Conservation (phyloP, 495 filamentous ascomycete species). For the Pyrenula aspistea region DNA sequence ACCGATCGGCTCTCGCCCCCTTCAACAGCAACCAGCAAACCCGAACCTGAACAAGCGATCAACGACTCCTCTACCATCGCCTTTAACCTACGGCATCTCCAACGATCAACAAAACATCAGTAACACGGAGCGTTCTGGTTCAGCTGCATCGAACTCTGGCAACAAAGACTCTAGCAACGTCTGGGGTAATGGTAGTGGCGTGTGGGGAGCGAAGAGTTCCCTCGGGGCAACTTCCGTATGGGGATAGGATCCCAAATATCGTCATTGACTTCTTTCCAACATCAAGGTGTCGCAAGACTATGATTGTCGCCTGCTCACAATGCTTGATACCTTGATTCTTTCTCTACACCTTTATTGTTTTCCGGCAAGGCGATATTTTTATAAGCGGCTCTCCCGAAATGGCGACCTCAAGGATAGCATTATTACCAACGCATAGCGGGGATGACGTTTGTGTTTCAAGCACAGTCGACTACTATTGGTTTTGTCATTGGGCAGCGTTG, state of each 20-base stretch:
- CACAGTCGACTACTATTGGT: background rate
- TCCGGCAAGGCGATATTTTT: background rate
- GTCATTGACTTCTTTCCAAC: background rate
- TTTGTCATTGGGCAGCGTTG: too few relatives aligned
- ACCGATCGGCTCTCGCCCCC: slow-evolving; percentile 85
- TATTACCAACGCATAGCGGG: background rate
- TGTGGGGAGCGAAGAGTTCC: slow-evolving; percentile 63
- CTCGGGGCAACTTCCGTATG: slow-evolving; percentile 67
- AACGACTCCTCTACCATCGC: slow-evolving; percentile 81
- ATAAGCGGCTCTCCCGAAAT: slow-evolving; percentile 12
- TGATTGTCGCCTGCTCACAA: background rate
- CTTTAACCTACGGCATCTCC: slow-evolving; percentile 69
- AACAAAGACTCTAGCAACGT: slow-evolving; percentile 40
- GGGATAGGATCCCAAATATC: slow-evolving; percentile 31
- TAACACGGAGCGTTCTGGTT: slow-evolving; percentile 41
- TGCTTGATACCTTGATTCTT: background rate
- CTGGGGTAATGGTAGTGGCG: slow-evolving; percentile 60
- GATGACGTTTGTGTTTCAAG: background rate
- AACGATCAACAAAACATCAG: slow-evolving; percentile 32
- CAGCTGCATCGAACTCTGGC: slow-evolving; percentile 44
- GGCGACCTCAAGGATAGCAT: slow-evolving; percentile 9
- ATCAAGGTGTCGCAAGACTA: background rate
- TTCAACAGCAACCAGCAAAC: slow-evolving; percentile 40
- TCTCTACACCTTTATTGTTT: background rate
- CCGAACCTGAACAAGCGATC: slow-evolving; percentile 70